Percentiles rank a stretch among this genome's conserved stretches.
Evolutionary conservation across 129 eudicot genomes (phyloP).

Genomic region (Saposhnikovia divaricata): DNA sequence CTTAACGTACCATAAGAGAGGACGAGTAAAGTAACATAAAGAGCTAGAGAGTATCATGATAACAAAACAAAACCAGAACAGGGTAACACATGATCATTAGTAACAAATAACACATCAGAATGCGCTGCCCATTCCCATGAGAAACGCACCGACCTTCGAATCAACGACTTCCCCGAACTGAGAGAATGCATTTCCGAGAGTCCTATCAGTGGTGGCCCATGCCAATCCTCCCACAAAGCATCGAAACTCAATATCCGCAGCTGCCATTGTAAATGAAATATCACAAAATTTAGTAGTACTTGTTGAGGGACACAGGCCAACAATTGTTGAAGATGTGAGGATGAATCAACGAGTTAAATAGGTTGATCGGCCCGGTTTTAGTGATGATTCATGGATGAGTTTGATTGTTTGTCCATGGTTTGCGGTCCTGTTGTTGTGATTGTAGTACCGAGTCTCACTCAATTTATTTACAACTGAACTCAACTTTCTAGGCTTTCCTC

Average conservation of each 20-base stretch:
- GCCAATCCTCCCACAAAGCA: conserved; percentile 96
- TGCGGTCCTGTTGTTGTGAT: neutral
- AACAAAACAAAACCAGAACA: conserved; percentile 18
- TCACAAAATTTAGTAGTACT: too few relatives aligned
- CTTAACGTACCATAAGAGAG: conserved; percentile 32
- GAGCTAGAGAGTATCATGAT: neutral
- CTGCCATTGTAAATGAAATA: conserved; percentile 27
- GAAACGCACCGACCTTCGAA: conserved; percentile 95
- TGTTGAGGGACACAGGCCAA: too few relatives aligned
- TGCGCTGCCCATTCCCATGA: conserved; percentile 32
- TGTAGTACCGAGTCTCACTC: neutral
- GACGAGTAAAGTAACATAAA: conserved; percentile 28
- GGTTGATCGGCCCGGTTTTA: neutral
- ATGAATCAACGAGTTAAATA: neutral
- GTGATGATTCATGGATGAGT: neutral
- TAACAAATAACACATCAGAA: conserved; percentile 12
- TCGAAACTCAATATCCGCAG: conserved; percentile 76
- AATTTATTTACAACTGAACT: neutral
- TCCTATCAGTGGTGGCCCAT: conserved; percentile 77
- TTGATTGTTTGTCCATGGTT: neutral
- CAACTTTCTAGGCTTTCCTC: neutral
- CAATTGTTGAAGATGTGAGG: neutral
- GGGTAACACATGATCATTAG: neutral
- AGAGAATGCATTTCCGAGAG: conserved; percentile 61
- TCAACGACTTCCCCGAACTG: conserved; percentile 72